Conservation (phyloP, 2,329 filamentous ascomycete species). For the Fusarium hostae region DNA sequence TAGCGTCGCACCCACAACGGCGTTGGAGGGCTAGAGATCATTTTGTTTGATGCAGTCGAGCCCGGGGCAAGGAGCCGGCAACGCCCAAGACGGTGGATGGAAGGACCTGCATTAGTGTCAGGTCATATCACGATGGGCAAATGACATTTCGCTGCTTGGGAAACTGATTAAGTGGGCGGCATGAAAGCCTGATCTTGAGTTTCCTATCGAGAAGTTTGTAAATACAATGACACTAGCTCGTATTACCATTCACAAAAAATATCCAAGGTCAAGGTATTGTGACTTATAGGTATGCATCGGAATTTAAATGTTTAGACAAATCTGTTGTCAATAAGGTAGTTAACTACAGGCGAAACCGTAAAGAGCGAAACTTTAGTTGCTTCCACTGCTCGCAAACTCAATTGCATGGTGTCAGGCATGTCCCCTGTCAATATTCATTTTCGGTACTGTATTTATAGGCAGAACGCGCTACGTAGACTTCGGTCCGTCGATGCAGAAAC, state of each 20-base stretch:
- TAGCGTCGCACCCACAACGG: constrained; percentile 33
- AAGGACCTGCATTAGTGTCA: constrained; percentile 46
- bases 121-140: constrained; percentile 34
- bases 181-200: neutral
- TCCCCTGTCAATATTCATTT: constrained; percentile 1
- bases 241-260: neutral
- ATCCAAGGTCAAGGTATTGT: neutral
- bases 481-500: constrained; percentile 10
- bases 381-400: neutral
- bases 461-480: constrained; percentile 1
- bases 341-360: neutral
- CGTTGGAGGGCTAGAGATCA: constrained; percentile 27
- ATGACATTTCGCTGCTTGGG: constrained; percentile 31
- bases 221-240: neutral
- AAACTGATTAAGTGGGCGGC: neutral
- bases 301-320: neutral
- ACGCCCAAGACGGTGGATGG: constrained; percentile 38
- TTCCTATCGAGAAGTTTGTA: neutral
- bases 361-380: neutral
- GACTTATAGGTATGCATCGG: neutral
- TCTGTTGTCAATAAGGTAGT: neutral
- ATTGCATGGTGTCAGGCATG: constrained; percentile 15
- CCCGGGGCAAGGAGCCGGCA: constrained; percentile 31
- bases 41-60: constrained; percentile 37
- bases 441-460: neutral